phyloP scores from a whole-genome alignment of 2,329 filamentous ascomycete species.

The Cladosporium sp. region DNA sequence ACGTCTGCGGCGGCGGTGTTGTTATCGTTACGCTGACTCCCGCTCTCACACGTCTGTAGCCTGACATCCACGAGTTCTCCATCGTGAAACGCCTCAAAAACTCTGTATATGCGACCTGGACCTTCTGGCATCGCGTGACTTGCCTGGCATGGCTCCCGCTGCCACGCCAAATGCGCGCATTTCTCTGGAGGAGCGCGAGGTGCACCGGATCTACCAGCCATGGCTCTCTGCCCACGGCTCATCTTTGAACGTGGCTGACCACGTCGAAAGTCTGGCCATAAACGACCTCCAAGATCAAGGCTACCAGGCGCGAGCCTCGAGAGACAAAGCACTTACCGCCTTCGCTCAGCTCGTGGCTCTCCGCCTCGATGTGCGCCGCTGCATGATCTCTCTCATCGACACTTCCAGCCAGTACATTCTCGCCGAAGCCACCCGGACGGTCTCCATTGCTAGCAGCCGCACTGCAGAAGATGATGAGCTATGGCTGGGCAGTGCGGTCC shows the following conservation, averaged over 20 bases:
- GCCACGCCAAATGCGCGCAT: neutral
- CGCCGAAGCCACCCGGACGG: constrained; percentile 45
- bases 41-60: neutral
- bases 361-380: constrained; percentile 32
- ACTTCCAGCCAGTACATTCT: constrained; percentile 46
- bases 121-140: neutral
- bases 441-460: constrained; percentile 33
- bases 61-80: neutral
- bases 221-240: constrained; percentile 24
- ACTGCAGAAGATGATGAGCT: constrained; percentile 32
- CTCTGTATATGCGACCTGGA: neutral
- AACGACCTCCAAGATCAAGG: constrained; percentile 21
- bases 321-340: constrained; percentile 32
- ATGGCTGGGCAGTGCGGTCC: constrained; percentile 17
- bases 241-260: constrained; percentile 22
- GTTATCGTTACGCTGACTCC: neutral
- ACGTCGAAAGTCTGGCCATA: constrained; percentile 23
- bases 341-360: constrained; percentile 35
- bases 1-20: neutral
- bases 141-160: constrained; percentile 10
- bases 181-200: constrained; percentile 19
- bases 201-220: constrained; percentile 20
- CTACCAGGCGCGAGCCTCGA: constrained; percentile 18
- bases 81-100: neutral
- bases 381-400: constrained; percentile 44